Evolutionary conservation across 2,329 filamentous ascomycete species (phyloP).

Genomic region (Paraconiothyrium sp.): DNA sequence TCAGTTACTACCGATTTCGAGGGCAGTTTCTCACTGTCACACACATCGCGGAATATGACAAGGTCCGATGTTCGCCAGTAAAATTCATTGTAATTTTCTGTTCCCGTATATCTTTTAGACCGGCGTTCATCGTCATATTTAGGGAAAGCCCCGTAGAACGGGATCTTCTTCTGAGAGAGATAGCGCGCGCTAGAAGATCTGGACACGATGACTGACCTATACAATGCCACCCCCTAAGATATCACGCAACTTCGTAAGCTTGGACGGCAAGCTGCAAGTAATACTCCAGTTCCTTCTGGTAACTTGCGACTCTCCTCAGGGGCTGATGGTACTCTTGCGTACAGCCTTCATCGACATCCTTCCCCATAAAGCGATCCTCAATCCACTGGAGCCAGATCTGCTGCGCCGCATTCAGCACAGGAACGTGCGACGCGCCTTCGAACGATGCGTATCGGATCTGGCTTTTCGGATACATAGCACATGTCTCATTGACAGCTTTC

Average conservation of each 20-base stretch:
- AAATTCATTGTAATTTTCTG: too few species aligned
- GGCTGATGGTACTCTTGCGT: slow-evolving; percentile 13
- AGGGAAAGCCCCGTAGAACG: too few species aligned
- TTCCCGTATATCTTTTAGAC: too few species aligned
- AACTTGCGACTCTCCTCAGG: slow-evolving; percentile 2
- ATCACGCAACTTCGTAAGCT: slow-evolving; percentile 10
- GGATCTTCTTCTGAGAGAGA: too few species aligned
- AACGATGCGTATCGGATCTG: slow-evolving; percentile 37
- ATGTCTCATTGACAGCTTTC: slow-evolving; percentile 12
- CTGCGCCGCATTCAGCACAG: slow-evolving; percentile 42
- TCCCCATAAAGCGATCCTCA: slow-evolving; percentile 33
- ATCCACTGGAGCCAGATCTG: slow-evolving; percentile 45
- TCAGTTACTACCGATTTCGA: too few species aligned
- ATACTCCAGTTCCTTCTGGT: slow-evolving; percentile 14
- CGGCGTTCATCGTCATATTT: too few species aligned
- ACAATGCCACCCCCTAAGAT: too few species aligned
- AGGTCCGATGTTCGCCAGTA: too few species aligned
- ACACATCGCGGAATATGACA: too few species aligned
- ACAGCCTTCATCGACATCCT: slow-evolving; percentile 24
- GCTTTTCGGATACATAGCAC: slow-evolving; percentile 18
- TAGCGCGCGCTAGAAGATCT: too few species aligned
- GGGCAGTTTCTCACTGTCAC: too few species aligned
- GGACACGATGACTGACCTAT: too few species aligned
- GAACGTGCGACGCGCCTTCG: slow-evolving; percentile 39
- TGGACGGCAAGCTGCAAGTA: slow-evolving; percentile 17